Evolutionary conservation across 1,284 basidiomycete species (phyloP).

Genomic region (Ustilago shanxiensis): DNA sequence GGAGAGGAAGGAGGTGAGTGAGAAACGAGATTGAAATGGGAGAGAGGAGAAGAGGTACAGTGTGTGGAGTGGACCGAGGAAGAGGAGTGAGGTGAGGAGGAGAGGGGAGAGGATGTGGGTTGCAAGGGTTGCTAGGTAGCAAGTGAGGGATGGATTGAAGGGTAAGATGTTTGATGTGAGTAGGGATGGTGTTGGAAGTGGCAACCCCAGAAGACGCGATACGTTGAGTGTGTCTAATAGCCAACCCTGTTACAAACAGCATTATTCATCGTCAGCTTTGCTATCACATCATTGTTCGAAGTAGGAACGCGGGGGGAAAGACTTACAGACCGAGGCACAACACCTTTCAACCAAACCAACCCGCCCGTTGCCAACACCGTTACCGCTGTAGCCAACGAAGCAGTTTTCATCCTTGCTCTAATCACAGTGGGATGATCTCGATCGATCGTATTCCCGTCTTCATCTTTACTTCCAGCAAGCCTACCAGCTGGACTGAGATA

Average conservation of each 20-base stretch:
- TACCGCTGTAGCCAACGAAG: constrained; percentile 27
- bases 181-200: constrained; percentile 47
- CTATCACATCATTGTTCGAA: no score
- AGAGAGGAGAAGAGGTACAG: constrained; percentile 75
- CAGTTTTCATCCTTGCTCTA: constrained; percentile 45
- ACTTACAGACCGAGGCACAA: constrained; percentile 28
- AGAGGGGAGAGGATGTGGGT: constrained; percentile 19
- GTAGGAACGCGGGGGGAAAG: not conserved
- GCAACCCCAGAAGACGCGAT: constrained; percentile 50
- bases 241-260: constrained; percentile 30
- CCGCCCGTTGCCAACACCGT: constrained; percentile 29
- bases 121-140: constrained; percentile 10
- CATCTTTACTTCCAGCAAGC: constrained; percentile 19
- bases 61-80: constrained; percentile 83
- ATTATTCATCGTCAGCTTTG: not conserved
- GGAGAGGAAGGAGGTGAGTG: constrained; percentile 70
- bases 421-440: constrained; percentile 57
- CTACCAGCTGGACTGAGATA: constrained; percentile 70
- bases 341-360: constrained; percentile 20
- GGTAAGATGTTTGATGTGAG: constrained; percentile 49
- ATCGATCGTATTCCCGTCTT: constrained; percentile 29
- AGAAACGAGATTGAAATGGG: constrained; percentile 75
- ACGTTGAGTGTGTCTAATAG: constrained; percentile 30
- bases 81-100: constrained; percentile 80
- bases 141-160: constrained; percentile 31